phyloP scores from a whole-genome alignment of 495 filamentous ascomycete species.

The Polyplosphaeria fusca region DNA sequence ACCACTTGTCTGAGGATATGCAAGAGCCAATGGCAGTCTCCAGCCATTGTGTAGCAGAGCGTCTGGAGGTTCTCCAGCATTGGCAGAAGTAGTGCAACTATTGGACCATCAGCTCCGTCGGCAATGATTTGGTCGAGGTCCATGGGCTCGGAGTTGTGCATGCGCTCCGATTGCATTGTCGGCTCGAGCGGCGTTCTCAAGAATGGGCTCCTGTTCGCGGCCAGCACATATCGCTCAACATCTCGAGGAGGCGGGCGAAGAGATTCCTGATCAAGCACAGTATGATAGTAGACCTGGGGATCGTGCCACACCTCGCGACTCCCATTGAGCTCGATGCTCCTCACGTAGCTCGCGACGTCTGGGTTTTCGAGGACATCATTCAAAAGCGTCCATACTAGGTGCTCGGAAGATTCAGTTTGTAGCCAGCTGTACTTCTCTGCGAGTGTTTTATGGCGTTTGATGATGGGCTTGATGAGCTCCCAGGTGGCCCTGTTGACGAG shows the following conservation, averaged over 20 bases:
- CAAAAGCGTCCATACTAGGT: slow-evolving; percentile 1
- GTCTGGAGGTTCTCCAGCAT: slow-evolving; percentile 4
- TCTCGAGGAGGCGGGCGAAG: not conserved
- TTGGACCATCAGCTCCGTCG: slow-evolving; percentile 1
- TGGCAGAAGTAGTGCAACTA: slow-evolving; percentile 4
- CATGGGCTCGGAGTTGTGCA: not conserved
- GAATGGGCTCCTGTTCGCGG: not conserved
- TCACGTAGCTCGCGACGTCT: not conserved
- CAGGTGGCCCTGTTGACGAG: not conserved
- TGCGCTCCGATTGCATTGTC: not conserved
- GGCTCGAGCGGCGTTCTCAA: not conserved
- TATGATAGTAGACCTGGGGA: not conserved
- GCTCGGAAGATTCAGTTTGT: not conserved
- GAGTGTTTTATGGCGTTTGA: not conserved
- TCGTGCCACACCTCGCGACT: not conserved
- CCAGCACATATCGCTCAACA: not conserved
- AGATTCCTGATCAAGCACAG: not conserved
- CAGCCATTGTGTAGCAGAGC: not conserved
- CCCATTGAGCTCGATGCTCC: not conserved
- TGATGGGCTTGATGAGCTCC: not conserved
- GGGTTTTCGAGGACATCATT: not conserved
- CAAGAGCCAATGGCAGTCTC: slow-evolving; percentile 1
- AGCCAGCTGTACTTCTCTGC: not conserved
- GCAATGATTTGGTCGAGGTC: not conserved
- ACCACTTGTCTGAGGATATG: not conserved